Conservation (phyloP, 106 monocot species). For the Hemerocallis citrina region DNA sequence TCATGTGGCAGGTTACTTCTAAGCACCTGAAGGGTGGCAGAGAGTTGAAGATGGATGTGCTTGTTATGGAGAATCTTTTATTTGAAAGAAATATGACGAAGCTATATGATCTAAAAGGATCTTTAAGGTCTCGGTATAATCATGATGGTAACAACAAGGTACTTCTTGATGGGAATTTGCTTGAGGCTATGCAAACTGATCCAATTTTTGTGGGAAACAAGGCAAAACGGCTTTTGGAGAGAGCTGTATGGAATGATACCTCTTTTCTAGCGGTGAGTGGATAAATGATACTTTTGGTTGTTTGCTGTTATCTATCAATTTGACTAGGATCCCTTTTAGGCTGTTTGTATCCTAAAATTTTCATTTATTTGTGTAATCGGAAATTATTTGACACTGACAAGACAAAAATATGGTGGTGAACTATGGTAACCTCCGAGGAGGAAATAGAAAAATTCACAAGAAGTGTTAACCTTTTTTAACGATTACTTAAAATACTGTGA, state of each 20-base stretch:
- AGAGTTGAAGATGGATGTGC: constrained; percentile 77
- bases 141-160: constrained; percentile 87
- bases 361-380: too few species aligned
- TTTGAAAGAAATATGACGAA: constrained; percentile 57
- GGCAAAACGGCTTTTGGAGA: constrained; percentile 78
- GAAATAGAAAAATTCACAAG: too few species aligned
- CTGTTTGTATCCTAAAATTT: too few species aligned
- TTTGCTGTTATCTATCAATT: too few species aligned
- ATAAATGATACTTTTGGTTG: neutral
- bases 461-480: too few species aligned
- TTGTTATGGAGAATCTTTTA: constrained; percentile 97
- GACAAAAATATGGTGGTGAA: too few species aligned
- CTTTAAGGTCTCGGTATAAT: constrained; percentile 83
- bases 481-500: too few species aligned
- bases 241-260: constrained; percentile 99
- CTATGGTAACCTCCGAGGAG: too few species aligned
- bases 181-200: constrained; percentile 80
- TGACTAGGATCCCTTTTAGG: too few species aligned
- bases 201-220: constrained; percentile 98
- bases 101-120: constrained; percentile 92
- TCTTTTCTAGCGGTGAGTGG: constrained; percentile 74
- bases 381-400: too few species aligned
- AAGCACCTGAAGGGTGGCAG: constrained; percentile 69
- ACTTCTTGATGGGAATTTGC: constrained; percentile 91
- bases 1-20: constrained; percentile 35